Evolutionary conservation across 2,329 filamentous ascomycete species (phyloP).

Genomic region (Rhynchosporium agropyri): DNA sequence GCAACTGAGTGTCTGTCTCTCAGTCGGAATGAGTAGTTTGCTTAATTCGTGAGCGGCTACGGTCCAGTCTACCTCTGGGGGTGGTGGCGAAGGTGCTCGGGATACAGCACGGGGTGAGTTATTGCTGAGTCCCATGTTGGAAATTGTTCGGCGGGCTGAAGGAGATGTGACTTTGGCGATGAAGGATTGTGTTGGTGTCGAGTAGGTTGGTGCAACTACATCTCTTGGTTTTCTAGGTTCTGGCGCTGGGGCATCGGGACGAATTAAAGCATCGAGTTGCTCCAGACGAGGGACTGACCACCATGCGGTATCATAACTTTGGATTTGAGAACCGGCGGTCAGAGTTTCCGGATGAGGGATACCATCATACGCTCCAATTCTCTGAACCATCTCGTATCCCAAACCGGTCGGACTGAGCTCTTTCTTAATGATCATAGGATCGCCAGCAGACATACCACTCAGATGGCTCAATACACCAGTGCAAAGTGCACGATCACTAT

Average conservation of each 20-base stretch:
- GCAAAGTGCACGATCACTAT: conserved; percentile 86
- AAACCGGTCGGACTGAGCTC: conserved; percentile 49
- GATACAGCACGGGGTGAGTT: conserved; percentile 46
- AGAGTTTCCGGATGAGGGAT: conserved; percentile 25
- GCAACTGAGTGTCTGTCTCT: conserved; percentile 75
- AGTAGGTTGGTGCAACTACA: conserved; percentile 70
- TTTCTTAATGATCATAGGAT: conserved; percentile 46
- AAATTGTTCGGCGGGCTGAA: conserved; percentile 65
- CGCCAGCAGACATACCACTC: conserved; percentile 72
- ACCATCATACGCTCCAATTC: conserved; percentile 48
- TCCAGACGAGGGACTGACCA: conserved; percentile 70
- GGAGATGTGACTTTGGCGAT: conserved; percentile 75
- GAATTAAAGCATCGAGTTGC: conserved; percentile 65
- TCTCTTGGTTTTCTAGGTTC: conserved; percentile 57
- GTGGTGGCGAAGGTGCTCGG: conserved; percentile 64
- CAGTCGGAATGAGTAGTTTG: conserved; percentile 76
- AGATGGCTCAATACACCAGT: conserved; percentile 91
- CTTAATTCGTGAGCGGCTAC: conserved; percentile 81
- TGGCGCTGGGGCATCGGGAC: conserved; percentile 52
- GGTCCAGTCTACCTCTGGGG: conserved; percentile 83
- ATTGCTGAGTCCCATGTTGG: conserved; percentile 51
- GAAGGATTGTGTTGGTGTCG: conserved; percentile 85
- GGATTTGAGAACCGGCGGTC: conserved; percentile 30
- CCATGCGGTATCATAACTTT: conserved; percentile 69
- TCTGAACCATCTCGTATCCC: conserved; percentile 61